A percentile compares a stretch with the other conserved stretches of the same genome.
Conservation (phyloP, 2,329 filamentous ascomycete genomes). For the Cytospora piceicola region DNA sequence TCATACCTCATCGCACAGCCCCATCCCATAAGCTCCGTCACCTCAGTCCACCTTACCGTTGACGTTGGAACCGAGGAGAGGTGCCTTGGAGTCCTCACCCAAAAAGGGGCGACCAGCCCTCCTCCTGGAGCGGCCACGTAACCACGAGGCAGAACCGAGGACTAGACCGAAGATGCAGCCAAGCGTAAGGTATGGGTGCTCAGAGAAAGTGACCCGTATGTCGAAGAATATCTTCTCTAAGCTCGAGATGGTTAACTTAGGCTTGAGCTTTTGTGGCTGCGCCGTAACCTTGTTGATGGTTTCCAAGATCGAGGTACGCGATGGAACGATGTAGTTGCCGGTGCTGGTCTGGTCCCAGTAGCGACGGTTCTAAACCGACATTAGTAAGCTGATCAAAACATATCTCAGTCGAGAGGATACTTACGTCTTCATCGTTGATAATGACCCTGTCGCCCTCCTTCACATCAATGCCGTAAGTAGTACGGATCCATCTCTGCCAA, state of each 20-base stretch:
- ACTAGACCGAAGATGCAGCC: slow-evolving; percentile 62
- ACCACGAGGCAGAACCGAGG: slow-evolving; percentile 56
- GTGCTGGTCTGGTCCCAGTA: slow-evolving; percentile 95
- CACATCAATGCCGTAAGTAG: slow-evolving; percentile 92
- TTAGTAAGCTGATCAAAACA: slow-evolving; percentile 40
- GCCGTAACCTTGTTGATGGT: slow-evolving; percentile 74
- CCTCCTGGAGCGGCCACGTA: slow-evolving; percentile 58
- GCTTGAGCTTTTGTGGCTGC: slow-evolving; percentile 70
- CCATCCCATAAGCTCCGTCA: slow-evolving; percentile 26
- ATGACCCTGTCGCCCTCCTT: slow-evolving; percentile 88
- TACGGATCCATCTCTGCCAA: slow-evolving; percentile 95
- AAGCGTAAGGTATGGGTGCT: slow-evolving; percentile 63
- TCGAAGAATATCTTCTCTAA: slow-evolving; percentile 74
- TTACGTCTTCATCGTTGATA: slow-evolving; percentile 96
- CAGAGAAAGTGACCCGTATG: slow-evolving; percentile 59
- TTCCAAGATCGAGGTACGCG: slow-evolving; percentile 87
- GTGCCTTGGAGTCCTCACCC: slow-evolving; percentile 66
- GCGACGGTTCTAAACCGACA: slow-evolving; percentile 69
- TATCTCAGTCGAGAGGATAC: slow-evolving; percentile 42
- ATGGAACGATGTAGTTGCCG: slow-evolving; percentile 87
- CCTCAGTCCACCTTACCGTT: slow-evolving; percentile 56
- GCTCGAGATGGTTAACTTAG: slow-evolving; percentile 76
- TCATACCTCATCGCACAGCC: slow-evolving; percentile 8
- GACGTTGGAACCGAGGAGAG: slow-evolving; percentile 55
- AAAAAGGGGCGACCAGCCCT: slow-evolving; percentile 66